Evolutionary conservation across 768 basidiomycete genomes (phyloP).

Genomic region (Agrocybe pediades): DNA sequence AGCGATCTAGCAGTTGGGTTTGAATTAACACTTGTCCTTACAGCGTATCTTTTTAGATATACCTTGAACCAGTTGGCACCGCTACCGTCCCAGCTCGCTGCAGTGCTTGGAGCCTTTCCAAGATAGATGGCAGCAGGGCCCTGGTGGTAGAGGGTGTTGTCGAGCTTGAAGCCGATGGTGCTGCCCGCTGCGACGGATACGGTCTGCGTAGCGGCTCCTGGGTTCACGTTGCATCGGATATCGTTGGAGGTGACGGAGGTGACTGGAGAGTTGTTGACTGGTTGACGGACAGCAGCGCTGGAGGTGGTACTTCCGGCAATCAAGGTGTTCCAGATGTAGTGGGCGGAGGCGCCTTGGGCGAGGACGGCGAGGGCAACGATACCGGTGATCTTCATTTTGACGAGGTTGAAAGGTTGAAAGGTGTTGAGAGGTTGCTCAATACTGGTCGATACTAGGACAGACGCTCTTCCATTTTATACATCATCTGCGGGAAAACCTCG

Average conservation of each 20-base stretch:
- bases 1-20: constrained; percentile 31
- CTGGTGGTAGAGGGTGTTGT: constrained; percentile 40
- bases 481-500: constrained; percentile 9
- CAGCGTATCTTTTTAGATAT: neutral
- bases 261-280: constrained; percentile 35
- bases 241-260: constrained; percentile 28
- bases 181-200: constrained; percentile 39
- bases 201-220: constrained; percentile 33
- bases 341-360: constrained; percentile 26
- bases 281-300: constrained; percentile 32
- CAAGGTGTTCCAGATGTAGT: constrained; percentile 35
- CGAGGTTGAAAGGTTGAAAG: neutral
- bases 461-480: constrained; percentile 3
- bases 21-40: constrained; percentile 16
- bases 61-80: constrained; percentile 58
- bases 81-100: constrained; percentile 45
- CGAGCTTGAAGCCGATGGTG: constrained; percentile 41
- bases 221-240: constrained; percentile 38
- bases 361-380: constrained; percentile 22
- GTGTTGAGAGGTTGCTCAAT: neutral
- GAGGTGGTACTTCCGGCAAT: constrained; percentile 29
- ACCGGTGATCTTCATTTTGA: constrained; percentile 24
- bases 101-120: constrained; percentile 45
- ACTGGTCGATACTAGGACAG: neutral
- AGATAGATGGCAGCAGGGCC: constrained; percentile 50